Percentiles rank a stretch among this genome's conserved stretches.
Conservation (phyloP, 257 asterid species). For the Gentiana macrophylla region DNA sequence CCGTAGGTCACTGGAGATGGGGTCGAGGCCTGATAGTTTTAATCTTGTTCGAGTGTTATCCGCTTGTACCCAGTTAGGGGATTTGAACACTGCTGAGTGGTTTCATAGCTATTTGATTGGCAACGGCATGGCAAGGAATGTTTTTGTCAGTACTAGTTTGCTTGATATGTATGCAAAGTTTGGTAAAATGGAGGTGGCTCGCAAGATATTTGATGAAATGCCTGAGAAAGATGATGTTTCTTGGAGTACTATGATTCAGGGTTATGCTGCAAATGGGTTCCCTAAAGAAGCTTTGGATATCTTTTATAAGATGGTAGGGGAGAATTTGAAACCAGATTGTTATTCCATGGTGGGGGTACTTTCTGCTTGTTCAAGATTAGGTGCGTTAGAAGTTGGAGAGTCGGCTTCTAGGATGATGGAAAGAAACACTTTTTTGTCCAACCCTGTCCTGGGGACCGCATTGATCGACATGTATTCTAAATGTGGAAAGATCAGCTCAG, state of each 20-base stretch:
- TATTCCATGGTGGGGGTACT: conserved; percentile 46
- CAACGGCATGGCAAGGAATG: conserved; percentile 28
- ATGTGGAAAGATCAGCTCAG: conserved; percentile 28
- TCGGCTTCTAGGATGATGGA: conserved; percentile 26
- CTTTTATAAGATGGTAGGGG: conserved; percentile 22
- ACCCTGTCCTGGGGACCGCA: conserved; percentile 34
- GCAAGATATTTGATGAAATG: conserved; percentile 29
- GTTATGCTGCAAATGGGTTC: conserved; percentile 35
- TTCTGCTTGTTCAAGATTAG: conserved; percentile 38
- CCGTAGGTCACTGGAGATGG: conserved; percentile 19
- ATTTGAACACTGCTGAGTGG: conserved; percentile 28
- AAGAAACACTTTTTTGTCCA: conserved; percentile 20
- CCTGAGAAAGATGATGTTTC: conserved; percentile 32
- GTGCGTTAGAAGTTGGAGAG: conserved; percentile 37
- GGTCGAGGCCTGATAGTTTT: conserved; percentile 33
- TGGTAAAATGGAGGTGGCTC: conserved; percentile 34
- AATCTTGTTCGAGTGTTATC: conserved; percentile 26
- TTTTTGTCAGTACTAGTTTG: conserved; percentile 30
- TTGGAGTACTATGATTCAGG: conserved; percentile 46
- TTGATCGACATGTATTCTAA: conserved; percentile 37
- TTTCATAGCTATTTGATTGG: conserved; percentile 18
- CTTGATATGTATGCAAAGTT: conserved; percentile 34
- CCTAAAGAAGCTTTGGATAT: conserved; percentile 32
- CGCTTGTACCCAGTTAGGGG: conserved; percentile 27
- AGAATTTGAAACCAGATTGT: conserved; percentile 20